These are phyloP conservation scores for Penicillium crystallinum DNA, from an alignment of 495 filamentous ascomycete genomes.

Conservation along the genomic window DNA sequence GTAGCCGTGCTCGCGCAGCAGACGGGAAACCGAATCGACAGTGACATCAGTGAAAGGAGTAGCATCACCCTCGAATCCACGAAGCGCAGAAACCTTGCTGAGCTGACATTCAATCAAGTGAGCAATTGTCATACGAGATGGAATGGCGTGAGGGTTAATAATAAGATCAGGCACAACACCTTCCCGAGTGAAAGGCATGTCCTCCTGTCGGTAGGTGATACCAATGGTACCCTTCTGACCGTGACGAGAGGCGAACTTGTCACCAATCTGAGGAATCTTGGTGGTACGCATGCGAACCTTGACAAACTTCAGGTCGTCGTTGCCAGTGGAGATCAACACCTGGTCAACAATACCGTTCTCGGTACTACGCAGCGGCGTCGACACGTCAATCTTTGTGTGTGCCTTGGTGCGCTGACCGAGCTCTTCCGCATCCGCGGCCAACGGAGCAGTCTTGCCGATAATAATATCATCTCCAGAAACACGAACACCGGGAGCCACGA, in stretches of 20 bases:
- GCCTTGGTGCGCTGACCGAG: conserved; percentile 83
- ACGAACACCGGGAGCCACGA: conserved; percentile 86
- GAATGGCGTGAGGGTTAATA: conserved; percentile 99
- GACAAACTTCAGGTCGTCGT: conserved; percentile 84
- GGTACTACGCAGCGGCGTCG: conserved; percentile 87
- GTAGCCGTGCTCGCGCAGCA: conserved; percentile 89
- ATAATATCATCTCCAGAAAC: conserved; percentile 98
- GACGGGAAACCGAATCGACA: conserved; percentile 82
- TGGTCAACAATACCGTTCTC: conserved; percentile 95
- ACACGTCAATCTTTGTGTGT: conserved; percentile 91
- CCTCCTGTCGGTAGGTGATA: conserved; percentile 94
- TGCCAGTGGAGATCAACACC: conserved; percentile 81
- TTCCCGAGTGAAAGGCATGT: conserved; percentile 96
- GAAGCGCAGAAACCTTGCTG: conserved; percentile 86
- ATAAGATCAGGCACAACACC: conserved; percentile 92
- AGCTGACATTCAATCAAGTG: conserved; percentile 99
- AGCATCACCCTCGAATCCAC: conserved; percentile 91
- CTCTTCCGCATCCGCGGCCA: conserved; percentile 87
- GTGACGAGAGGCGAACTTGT: conserved; percentile 99
- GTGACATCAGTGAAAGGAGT: conserved; percentile 98
- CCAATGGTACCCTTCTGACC: conserved; percentile 99
- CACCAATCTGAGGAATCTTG: conserved; percentile 96
- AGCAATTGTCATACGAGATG: conserved; percentile 99
- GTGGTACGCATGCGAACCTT: conserved; percentile 97
- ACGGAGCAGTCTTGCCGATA: conserved; percentile 95